A percentile compares a stretch with the other conserved stretches of the same genome.
Conservation (phyloP, 495 filamentous ascomycete species). For the Xylaria nigripes region DNA sequence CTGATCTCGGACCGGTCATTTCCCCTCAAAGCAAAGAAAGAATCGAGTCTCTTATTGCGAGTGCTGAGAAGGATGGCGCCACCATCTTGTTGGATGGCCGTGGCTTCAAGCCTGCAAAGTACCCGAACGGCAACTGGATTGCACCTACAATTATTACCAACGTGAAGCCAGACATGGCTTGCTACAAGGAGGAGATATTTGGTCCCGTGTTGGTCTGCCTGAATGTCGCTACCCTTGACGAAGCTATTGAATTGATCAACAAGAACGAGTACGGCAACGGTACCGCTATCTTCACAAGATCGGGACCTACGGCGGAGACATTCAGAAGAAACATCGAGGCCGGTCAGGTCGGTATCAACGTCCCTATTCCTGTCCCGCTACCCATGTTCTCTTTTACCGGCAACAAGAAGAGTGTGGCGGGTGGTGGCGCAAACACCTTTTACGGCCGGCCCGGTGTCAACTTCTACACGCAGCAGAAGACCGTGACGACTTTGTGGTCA, state of each 20-base stretch:
- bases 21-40: constrained; percentile 83
- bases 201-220: constrained; percentile 87
- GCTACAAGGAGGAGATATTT: constrained; percentile 97
- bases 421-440: constrained; percentile 88
- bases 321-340: constrained; percentile 63
- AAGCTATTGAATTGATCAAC: constrained; percentile 59
- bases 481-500: constrained; percentile 87
- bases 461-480: constrained; percentile 97
- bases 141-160: constrained; percentile 92
- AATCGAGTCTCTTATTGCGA: constrained; percentile 82
- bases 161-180: constrained; percentile 84
- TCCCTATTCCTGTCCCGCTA: constrained; percentile 77
- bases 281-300: constrained; percentile 56
- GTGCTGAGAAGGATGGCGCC: constrained; percentile 86
- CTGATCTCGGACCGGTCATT: constrained; percentile 95
- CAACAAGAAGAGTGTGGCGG: constrained; percentile 94
- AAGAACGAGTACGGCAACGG: constrained; percentile 61
- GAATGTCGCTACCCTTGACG: constrained; percentile 75
- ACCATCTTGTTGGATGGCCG: constrained; percentile 92
- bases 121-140: constrained; percentile 95
- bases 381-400: constrained; percentile 98
- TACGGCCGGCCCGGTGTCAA: constrained; percentile 86
- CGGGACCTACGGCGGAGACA: constrained; percentile 50
- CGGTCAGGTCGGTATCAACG: constrained; percentile 73
- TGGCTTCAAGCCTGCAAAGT: constrained; percentile 79